phyloP scores from a whole-genome alignment of 108 stramenopile genomes.

The Conticribra guillardii region DNA sequence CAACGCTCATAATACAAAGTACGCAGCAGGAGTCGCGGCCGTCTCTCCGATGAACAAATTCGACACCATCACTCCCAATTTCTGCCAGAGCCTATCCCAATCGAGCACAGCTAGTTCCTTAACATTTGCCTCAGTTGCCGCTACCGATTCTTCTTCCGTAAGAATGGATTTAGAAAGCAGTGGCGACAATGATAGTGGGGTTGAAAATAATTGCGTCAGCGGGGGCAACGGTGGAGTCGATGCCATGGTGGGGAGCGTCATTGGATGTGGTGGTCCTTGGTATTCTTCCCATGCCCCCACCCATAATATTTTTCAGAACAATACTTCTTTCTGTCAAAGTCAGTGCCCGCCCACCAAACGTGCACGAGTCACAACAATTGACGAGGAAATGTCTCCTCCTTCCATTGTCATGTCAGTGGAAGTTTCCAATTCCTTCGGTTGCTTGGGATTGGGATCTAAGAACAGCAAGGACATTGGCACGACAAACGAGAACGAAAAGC shows the following conservation, averaged over 20 bases:
- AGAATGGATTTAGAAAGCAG: conserved; percentile 5
- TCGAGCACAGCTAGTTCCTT: conserved; percentile 5
- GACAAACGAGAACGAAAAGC: background rate
- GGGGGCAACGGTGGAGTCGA: no score
- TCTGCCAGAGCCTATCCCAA: conserved; percentile 18
- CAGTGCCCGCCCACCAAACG: background rate
- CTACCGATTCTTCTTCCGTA: conserved; percentile 8
- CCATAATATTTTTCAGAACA: background rate
- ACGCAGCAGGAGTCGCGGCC: no score
- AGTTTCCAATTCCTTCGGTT: background rate
- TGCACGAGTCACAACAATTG: background rate
- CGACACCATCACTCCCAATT: no score
- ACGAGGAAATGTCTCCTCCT: background rate
- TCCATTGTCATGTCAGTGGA: background rate
- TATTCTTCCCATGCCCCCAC: no score
- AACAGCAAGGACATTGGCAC: background rate
- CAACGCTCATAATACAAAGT: no score
- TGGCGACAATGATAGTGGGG: background rate
- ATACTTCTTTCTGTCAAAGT: background rate
- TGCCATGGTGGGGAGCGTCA: background rate
- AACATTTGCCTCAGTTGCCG: conserved; percentile 1
- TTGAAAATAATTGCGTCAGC: background rate
- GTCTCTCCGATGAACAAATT: no score
- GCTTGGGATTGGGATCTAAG: background rate
- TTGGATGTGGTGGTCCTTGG: background rate